These are phyloP conservation scores for Dactylellina drechsleri DNA, from an alignment of 2,329 filamentous ascomycete species.

Conservation along the genomic window DNA sequence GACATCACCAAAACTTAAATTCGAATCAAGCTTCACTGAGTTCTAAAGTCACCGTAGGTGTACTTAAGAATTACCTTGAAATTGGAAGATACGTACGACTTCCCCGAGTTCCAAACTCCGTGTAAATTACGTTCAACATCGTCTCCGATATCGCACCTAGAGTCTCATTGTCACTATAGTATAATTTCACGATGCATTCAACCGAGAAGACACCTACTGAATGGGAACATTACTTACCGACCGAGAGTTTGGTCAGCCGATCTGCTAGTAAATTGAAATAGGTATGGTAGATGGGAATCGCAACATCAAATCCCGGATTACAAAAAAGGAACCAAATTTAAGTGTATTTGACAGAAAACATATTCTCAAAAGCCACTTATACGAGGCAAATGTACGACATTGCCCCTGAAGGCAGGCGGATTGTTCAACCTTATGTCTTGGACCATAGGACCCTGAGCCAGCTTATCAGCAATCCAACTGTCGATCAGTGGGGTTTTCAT, in stretches of 20 bases:
- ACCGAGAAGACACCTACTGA: constrained; percentile 46
- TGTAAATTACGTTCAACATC: neutral
- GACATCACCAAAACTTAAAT: too few relatives aligned
- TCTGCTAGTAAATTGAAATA: constrained; percentile 5
- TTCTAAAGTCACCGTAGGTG: too few relatives aligned
- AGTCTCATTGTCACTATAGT: neutral
- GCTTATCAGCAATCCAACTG: constrained; percentile 29
- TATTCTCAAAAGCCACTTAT: constrained; percentile 11
- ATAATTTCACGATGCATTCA: neutral
- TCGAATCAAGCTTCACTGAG: too few relatives aligned
- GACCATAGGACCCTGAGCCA: constrained; percentile 6
- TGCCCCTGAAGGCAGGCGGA: constrained; percentile 30
- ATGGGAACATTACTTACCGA: constrained; percentile 19
- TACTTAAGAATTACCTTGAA: too few relatives aligned
- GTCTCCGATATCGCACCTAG: constrained; percentile 43
- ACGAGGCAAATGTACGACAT: constrained; percentile 1
- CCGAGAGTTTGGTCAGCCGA: constrained; percentile 9
- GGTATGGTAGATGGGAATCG: constrained; percentile 24
- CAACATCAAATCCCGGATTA: constrained; percentile 41
- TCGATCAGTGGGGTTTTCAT: constrained; percentile 22
- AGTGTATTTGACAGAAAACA: neutral
- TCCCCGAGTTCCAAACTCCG: neutral
- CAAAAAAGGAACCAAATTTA: constrained; percentile 8
- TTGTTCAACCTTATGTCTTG: constrained; percentile 15
- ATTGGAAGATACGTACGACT: too few relatives aligned